Conservation (phyloP, 2,329 filamentous ascomycete species). For the Ophiostoma ips region DNA sequence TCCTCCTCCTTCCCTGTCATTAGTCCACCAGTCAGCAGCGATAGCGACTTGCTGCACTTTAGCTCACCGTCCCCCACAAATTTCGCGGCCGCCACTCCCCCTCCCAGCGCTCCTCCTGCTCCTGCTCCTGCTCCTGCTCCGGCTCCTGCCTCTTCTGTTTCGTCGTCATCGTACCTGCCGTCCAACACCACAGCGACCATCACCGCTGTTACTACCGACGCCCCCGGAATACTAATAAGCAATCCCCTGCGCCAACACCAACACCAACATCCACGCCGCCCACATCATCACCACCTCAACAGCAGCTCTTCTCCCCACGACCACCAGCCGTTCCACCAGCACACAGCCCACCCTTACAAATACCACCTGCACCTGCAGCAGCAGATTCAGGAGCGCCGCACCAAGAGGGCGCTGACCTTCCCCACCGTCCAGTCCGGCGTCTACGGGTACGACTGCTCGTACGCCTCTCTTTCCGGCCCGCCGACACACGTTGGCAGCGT, state of each 20-base stretch:
- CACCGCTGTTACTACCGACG: no score
- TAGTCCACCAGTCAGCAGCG: not conserved
- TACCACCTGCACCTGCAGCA: slow-evolving; percentile 11
- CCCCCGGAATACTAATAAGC: no score
- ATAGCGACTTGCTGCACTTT: not conserved
- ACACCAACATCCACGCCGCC: slow-evolving; percentile 2
- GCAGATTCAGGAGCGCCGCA: slow-evolving; percentile 5
- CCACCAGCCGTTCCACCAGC: slow-evolving; percentile 1
- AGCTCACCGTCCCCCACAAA: not conserved
- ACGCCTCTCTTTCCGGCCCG: not conserved
- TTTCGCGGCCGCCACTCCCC: not conserved
- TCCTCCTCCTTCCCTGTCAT: slow-evolving; percentile 1
- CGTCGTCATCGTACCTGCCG: not conserved
- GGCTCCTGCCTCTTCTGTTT: slow-evolving; percentile 2
- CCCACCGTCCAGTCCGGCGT: not conserved
- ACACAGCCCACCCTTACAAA: slow-evolving; percentile 10
- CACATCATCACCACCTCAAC: not conserved
- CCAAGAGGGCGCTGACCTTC: not conserved
- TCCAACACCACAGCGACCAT: not conserved
- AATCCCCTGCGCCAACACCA: not conserved
- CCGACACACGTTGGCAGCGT: not conserved
- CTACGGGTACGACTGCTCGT: no score
- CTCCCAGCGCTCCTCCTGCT: not conserved
- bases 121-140: no score
- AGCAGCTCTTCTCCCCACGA: not conserved